Evolutionary conservation across 129 eudicot species (phyloP), one percentile per base, ranked within the genome.

Genomic region (Calendula officinalis): DNA sequence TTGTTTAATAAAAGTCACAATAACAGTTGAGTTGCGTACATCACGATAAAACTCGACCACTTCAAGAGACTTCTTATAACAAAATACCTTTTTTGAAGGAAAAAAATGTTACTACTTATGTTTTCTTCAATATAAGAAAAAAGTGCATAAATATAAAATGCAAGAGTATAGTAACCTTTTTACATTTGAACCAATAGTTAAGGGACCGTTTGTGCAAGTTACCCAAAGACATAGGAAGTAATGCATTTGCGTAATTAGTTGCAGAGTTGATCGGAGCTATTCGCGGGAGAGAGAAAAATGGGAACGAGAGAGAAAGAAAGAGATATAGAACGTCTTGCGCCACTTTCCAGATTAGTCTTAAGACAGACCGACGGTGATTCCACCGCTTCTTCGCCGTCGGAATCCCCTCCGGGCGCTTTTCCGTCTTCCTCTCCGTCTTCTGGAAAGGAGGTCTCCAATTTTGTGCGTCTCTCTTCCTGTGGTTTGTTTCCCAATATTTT

Each of bases 311-410:
- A 47, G 66, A 85, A 47, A 35, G 88, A 82, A n/a, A 81, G 80
- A 71, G 91, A 84, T 84, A 74, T 79, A 14, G 88, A 88, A 63
- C 75, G 81, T 34, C 77, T 88, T 22, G 74, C 84, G 15, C 84
- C 95, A 6, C 70, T 64, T 15, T 62, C 69, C 11, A 81, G 66
- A 55, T 63, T 72, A 53, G 16, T 17, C 7, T 30, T 47, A 61
- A 0, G 76, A 7, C 53, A 32, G 12, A 38, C 27, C 5, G 65
- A 66, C 64, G 86, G 72, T 7, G 60, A 54, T 67, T 71, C 87
- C 55, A 76, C 75, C 45, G 75, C 78, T 1, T 69, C 95, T 11
- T 74, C 86, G 16, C 73, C 79, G 42, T 39, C 80, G 54, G 62
- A 41, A n/a, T 41, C 72, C 50, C 72, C 73, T 42, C 64, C 74